phyloP scores from a whole-genome alignment of 345 rosid species.

The Pseudoturritis turrita region DNA sequence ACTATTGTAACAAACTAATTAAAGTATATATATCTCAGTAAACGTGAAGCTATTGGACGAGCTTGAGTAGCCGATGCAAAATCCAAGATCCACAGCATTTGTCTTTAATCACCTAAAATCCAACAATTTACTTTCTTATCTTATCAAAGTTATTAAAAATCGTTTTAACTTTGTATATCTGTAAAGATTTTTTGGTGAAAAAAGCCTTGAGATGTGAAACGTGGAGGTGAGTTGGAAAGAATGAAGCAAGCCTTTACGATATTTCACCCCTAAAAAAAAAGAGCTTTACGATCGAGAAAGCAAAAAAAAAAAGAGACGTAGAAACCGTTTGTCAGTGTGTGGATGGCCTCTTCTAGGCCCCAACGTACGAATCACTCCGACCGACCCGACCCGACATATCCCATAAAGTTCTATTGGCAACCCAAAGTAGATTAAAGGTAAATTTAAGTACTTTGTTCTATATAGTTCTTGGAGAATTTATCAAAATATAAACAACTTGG shows the following conservation, averaged over 20 bases:
- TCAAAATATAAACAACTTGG: too few relatives aligned
- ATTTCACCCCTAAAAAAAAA: conserved; percentile 2
- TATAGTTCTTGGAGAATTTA: background rate
- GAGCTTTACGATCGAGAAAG: background rate
- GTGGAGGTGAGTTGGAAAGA: conserved; percentile 29
- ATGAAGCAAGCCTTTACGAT: background rate
- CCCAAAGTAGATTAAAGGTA: background rate
- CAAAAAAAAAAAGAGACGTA: background rate
- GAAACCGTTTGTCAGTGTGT: background rate
- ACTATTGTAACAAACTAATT: background rate
- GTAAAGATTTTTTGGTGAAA: conserved; percentile 16
- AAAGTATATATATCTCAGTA: background rate
- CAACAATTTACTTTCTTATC: conserved; percentile 16
- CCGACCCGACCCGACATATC: background rate
- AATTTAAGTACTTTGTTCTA: background rate
- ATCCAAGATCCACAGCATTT: background rate
- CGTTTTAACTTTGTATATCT: conserved; percentile 10
- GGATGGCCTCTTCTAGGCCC: background rate
- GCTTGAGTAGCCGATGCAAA: background rate
- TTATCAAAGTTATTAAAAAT: conserved; percentile 2
- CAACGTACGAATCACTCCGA: background rate
- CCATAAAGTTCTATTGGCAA: background rate
- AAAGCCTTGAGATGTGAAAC: conserved; percentile 13
- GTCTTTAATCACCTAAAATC: conserved; percentile 9
- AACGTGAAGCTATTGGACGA: conserved; percentile 1